Evolutionary conservation across 2,329 filamentous ascomycete genomes (phyloP).

Genomic region (Chrysoporthe austroafricana): DNA sequence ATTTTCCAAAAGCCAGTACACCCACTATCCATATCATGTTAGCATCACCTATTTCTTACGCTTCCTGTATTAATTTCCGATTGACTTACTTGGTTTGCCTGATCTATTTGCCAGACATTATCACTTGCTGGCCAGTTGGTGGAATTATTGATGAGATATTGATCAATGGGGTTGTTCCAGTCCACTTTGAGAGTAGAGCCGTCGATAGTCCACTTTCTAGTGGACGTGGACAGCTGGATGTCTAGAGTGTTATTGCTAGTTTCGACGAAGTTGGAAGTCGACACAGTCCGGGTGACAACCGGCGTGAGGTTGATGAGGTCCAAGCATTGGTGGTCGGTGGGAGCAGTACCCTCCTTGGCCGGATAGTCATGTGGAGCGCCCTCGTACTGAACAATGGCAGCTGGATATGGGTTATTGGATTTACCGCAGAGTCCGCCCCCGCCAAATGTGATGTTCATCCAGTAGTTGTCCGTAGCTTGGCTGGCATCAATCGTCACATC

Average conservation of each 20-base stretch:
- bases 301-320: slow-evolving; percentile 46
- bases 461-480: slow-evolving; percentile 41
- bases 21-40: slow-evolving; percentile 30
- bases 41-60: not conserved
- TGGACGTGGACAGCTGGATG: slow-evolving; percentile 32
- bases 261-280: slow-evolving; percentile 35
- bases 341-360: slow-evolving; percentile 36
- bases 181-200: slow-evolving; percentile 41
- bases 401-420: slow-evolving; percentile 39
- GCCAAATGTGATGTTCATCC: slow-evolving; percentile 44
- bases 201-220: slow-evolving; percentile 41
- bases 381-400: slow-evolving; percentile 45
- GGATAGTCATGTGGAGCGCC: slow-evolving; percentile 39
- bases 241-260: slow-evolving; percentile 34
- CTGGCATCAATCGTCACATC: slow-evolving; percentile 52
- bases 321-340: slow-evolving; percentile 24
- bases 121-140: slow-evolving; percentile 33
- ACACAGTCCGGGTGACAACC: slow-evolving; percentile 35
- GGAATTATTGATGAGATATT: slow-evolving; percentile 39
- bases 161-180: slow-evolving; percentile 46
- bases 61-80: not conserved
- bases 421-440: slow-evolving; percentile 38
- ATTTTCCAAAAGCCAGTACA: slow-evolving; percentile 40
- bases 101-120: slow-evolving; percentile 36
- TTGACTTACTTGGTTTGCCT: slow-evolving; percentile 28